Evolutionary conservation across 441 rosid species (phyloP).

Genomic region (Euphorbia corollata): DNA sequence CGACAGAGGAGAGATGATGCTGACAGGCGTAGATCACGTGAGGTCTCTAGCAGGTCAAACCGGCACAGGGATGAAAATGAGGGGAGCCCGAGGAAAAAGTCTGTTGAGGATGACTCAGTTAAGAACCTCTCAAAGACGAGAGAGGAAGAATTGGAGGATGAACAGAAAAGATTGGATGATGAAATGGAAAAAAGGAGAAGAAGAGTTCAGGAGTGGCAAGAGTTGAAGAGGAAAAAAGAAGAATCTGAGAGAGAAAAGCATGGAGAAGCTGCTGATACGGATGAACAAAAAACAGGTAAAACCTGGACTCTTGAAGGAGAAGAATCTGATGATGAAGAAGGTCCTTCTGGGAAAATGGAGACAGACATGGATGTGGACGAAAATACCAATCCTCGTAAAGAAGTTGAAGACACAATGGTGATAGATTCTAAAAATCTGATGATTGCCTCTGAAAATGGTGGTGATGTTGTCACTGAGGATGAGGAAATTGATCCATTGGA

Average conservation of each 20-base stretch:
- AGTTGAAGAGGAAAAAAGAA: conserved; percentile 75
- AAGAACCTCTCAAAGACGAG: conserved; percentile 47
- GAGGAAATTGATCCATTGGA: conserved; percentile 89
- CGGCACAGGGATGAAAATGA: conserved; percentile 43
- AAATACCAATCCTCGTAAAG: conserved; percentile 33
- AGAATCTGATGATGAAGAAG: conserved; percentile 91
- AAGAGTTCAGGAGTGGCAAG: conserved; percentile 98
- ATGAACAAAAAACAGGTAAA: conserved; percentile 56
- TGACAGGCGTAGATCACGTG: conserved; percentile 49
- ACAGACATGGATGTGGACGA: conserved; percentile 49
- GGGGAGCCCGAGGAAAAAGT: conserved; percentile 43
- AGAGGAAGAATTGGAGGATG: conserved; percentile 67
- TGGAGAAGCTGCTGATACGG: conserved; percentile 35
- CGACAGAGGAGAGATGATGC: conserved; percentile 38
- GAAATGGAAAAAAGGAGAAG: conserved; percentile 90
- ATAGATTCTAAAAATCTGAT: conserved; percentile 35
- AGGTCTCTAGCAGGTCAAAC: conserved; percentile 42
- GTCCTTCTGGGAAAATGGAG: conserved; percentile 35
- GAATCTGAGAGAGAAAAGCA: conserved; percentile 52
- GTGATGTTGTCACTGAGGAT: conserved; percentile 36
- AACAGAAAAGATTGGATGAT: conserved; percentile 65
- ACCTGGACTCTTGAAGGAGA: conserved; percentile 86
- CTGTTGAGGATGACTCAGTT: conserved; percentile 37
- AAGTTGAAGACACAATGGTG: conserved; percentile 43
- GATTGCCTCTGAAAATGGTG: conserved; percentile 33